Conservation (phyloP, 78 protist genomes). For the Dictyostelium citrinum region DNA sequence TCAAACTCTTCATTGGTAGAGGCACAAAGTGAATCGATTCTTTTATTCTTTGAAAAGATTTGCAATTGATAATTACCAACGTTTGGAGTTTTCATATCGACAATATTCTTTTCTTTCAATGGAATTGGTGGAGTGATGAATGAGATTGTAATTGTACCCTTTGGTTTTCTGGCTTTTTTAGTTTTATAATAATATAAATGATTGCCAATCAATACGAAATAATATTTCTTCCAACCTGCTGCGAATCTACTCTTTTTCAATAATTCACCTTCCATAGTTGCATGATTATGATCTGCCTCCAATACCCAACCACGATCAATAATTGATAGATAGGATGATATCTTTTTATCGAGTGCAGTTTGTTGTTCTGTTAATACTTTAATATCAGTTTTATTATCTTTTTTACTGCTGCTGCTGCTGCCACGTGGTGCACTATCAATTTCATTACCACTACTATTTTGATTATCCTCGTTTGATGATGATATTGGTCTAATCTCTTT, state of each 20-base stretch:
- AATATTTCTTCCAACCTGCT: slow-evolving; percentile 57
- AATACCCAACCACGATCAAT: slow-evolving; percentile 45
- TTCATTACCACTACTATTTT: background rate
- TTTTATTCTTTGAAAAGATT: slow-evolving; percentile 22
- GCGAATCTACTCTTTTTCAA: slow-evolving; percentile 49
- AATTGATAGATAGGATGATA: background rate
- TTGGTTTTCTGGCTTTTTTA: slow-evolving; percentile 47
- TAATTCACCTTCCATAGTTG: slow-evolving; percentile 53
- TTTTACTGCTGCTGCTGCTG: background rate
- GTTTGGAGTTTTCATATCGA: slow-evolving; percentile 55
- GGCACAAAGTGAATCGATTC: slow-evolving; percentile 67
- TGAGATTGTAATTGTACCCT: slow-evolving; percentile 66
- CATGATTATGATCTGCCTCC: background rate
- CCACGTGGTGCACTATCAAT: background rate
- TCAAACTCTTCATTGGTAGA: slow-evolving; percentile 54
- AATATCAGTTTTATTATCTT: slow-evolving; percentile 16
- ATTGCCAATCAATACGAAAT: slow-evolving; percentile 62
- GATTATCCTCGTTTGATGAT: background rate
- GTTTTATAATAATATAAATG: slow-evolving; percentile 42
- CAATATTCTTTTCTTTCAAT: slow-evolving; percentile 42
- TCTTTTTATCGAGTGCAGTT: slow-evolving; percentile 20
- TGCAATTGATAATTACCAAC: slow-evolving; percentile 40
- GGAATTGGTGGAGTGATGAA: slow-evolving; percentile 56
- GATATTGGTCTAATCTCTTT: background rate
- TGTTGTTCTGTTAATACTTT: slow-evolving; percentile 28